Conservation (phyloP, 202 grass and related monocot genomes). For the Musa balbisiana region DNA sequence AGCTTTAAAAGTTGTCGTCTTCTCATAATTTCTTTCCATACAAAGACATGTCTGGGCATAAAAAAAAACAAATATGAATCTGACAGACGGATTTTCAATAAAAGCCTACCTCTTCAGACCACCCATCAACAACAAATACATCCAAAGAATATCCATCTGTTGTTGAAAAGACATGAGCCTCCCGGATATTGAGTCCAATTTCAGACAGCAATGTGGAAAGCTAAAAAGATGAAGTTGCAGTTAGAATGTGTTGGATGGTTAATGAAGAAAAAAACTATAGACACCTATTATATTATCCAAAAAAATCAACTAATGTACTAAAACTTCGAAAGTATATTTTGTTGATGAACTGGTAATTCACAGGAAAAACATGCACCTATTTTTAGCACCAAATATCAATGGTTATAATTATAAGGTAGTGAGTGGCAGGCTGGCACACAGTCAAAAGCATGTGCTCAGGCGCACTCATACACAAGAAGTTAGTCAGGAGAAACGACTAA, state of each 20-base stretch:
- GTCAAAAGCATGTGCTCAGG: too few relatives aligned
- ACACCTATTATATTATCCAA: too few relatives aligned
- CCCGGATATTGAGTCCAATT: constrained; percentile 65
- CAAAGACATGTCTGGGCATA: not conserved
- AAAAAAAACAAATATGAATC: not conserved
- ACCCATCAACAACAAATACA: constrained; percentile 72
- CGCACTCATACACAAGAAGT: too few relatives aligned
- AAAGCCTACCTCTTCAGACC: constrained; percentile 41
- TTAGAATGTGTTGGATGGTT: constrained; percentile 1
- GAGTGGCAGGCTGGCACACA: too few relatives aligned
- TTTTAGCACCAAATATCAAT: too few relatives aligned
- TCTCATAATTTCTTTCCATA: not conserved
- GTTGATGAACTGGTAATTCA: too few relatives aligned
- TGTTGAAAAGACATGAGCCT: constrained; percentile 84
- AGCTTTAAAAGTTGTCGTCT: not conserved
- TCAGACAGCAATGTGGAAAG: constrained; percentile 58
- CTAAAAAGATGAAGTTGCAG: constrained; percentile 34
- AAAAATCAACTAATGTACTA: too few relatives aligned
- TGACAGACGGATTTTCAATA: constrained; percentile 12
- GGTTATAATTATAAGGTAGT: too few relatives aligned
- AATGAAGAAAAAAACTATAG: too few relatives aligned
- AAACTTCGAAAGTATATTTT: too few relatives aligned
- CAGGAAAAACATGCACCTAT: too few relatives aligned
- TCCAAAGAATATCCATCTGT: constrained; percentile 67
- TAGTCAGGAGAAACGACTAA: too few relatives aligned